Percentiles rank a stretch among this genome's conserved stretches.
Evolutionary conservation across 495 filamentous ascomycete species (phyloP).

Genomic region (Penicillium cosmopolitanum): DNA sequence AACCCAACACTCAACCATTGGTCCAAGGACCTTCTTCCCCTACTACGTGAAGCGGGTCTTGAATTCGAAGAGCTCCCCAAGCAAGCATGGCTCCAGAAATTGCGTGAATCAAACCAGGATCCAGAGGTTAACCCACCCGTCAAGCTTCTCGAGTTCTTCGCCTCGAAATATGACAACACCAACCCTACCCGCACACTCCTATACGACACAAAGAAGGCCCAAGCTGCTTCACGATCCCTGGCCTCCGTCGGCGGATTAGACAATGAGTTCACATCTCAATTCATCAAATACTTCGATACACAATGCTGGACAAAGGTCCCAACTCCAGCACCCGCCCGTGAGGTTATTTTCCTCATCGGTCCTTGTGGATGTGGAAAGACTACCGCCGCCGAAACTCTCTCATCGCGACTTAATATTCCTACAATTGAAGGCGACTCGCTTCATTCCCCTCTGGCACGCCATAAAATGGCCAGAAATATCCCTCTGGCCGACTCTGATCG

Average conservation of each 20-base stretch:
- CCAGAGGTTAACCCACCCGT: conserved; percentile 45
- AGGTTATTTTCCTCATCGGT: conserved; percentile 30
- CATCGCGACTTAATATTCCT: conserved; percentile 16
- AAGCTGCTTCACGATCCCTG: conserved; percentile 22
- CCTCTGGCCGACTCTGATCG: conserved; percentile 27
- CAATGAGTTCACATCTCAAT: conserved; percentile 11
- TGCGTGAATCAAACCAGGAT: conserved; percentile 41
- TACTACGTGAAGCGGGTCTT: conserved; percentile 42
- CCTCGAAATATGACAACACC: conserved; percentile 46
- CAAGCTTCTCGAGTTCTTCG: conserved; percentile 53
- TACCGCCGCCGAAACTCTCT: conserved; percentile 21
- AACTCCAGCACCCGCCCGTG: background rate
- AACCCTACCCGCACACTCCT: conserved; percentile 21
- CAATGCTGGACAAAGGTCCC: conserved; percentile 21
- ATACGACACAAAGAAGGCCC: conserved; percentile 30
- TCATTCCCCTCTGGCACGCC: conserved; percentile 24
- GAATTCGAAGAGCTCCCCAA: conserved; percentile 49
- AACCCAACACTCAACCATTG: conserved; percentile 54
- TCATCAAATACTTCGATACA: conserved; percentile 22
- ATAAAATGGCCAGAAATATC: conserved; percentile 25
- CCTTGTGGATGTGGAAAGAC: conserved; percentile 31
- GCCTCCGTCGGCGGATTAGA: conserved; percentile 19
- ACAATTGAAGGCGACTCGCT: conserved; percentile 31
- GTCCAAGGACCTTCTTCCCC: conserved; percentile 52
- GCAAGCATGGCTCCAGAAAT: conserved; percentile 50